Conservation (phyloP, 768 basidiomycete species). For the Termitomyces eurrhizus region DNA sequence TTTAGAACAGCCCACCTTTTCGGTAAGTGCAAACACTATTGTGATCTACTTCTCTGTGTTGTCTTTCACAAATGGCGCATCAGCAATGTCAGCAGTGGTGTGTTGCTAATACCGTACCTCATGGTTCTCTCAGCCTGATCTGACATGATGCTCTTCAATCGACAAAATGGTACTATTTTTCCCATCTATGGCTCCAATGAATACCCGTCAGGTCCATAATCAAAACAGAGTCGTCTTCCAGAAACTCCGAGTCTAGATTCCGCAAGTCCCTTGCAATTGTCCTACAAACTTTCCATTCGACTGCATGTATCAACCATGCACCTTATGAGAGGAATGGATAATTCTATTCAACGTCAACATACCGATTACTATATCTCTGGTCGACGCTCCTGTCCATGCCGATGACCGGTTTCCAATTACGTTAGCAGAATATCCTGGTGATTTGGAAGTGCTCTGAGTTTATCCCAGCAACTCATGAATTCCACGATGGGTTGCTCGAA, state of each 20-base stretch:
- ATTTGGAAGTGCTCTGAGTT: not conserved
- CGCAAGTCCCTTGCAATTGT: not conserved
- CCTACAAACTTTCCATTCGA: not conserved
- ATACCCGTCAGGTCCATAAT: no score
- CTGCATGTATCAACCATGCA: not conserved
- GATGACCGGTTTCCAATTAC: not conserved
- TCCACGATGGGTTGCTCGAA: not conserved
- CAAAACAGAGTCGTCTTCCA: not conserved
- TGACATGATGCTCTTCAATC: not conserved
- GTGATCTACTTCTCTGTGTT: not conserved
- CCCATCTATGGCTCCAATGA: no score
- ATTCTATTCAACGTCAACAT: not conserved
- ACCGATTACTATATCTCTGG: not conserved
- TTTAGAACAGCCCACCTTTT: no score
- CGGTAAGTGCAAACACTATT: not conserved
- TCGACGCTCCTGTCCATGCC: not conserved
- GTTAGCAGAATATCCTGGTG: not conserved
- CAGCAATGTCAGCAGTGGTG: not conserved
- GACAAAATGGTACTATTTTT: not conserved
- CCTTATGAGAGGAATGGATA: not conserved
- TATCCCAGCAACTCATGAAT: not conserved
- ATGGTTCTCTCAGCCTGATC: not conserved
- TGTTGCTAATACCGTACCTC: not conserved
- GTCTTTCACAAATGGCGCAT: not conserved
- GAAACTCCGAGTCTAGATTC: not conserved